Percentiles rank a stretch among this genome's conserved stretches.
These are phyloP conservation scores for Populus pruinosa DNA, from an alignment of 345 rosid genomes.

Conservation along the genomic window DNA sequence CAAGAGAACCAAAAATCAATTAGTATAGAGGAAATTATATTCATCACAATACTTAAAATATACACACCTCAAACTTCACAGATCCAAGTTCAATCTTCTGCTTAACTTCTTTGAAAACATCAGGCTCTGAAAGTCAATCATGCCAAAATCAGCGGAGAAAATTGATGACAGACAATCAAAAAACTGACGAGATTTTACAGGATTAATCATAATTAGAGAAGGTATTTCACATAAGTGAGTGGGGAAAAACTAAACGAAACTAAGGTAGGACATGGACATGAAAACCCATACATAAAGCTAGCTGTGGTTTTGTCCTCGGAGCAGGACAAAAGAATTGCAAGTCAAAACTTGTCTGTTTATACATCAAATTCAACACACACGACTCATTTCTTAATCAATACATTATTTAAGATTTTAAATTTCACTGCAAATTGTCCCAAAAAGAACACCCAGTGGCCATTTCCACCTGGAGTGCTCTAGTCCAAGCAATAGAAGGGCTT, in stretches of 20 bases:
- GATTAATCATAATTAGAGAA: not conserved
- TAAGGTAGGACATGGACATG: not conserved
- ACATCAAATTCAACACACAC: not conserved
- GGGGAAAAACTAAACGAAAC: not conserved
- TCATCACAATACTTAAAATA: not conserved
- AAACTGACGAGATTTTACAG: not conserved
- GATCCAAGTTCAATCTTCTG: conserved; percentile 83
- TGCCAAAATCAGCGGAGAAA: conserved; percentile 3
- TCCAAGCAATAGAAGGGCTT: not conserved
- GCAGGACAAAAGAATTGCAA: not conserved
- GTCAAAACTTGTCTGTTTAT: not conserved
- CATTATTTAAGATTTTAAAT: not conserved
- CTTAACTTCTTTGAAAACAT: conserved; percentile 83
- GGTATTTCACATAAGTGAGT: not conserved
- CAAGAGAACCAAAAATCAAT: not conserved
- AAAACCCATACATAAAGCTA: not conserved
- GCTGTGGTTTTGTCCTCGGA: not conserved
- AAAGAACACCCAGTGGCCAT: not conserved
- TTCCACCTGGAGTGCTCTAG: no score
- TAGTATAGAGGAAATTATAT: not conserved
- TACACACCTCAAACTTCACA: conserved; percentile 85
- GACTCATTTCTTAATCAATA: not conserved
- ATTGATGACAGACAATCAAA: not conserved
- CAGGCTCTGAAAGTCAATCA: conserved; percentile 71
- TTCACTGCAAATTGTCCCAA: no score